Percentiles rank a stretch among this genome's conserved stretches.
Conservation (phyloP, 208 protist genomes). For the Leishmania aethiopica region DNA sequence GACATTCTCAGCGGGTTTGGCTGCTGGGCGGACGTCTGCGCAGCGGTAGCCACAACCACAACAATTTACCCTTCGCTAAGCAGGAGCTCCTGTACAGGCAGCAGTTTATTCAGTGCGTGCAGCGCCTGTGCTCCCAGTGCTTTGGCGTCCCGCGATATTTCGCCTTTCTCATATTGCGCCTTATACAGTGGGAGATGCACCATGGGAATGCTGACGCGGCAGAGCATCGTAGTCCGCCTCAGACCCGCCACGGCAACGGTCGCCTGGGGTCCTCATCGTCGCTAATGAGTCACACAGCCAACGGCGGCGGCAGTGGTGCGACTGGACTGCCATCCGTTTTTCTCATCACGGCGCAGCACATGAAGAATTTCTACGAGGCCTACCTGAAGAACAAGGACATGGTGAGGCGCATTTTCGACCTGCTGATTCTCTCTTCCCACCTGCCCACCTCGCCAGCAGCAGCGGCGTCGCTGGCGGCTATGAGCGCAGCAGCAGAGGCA, state of each 20-base stretch:
- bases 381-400: conserved; percentile 71
- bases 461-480: conserved; percentile 16
- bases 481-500: conserved; percentile 10
- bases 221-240: conserved; percentile 3
- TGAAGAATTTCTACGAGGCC: conserved; percentile 82
- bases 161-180: conserved; percentile 64
- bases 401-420: conserved; percentile 77
- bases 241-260: conserved; percentile 14
- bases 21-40: conserved; percentile 37
- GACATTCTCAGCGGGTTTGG: conserved; percentile 43
- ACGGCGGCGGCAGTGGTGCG: conserved; percentile 7
- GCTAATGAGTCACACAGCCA: conserved; percentile 26
- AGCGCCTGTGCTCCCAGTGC: conserved; percentile 78
- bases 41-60: conserved; percentile 16
- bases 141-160: conserved; percentile 89
- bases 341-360: conserved; percentile 54
- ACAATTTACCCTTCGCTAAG: conserved; percentile 40
- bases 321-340: conserved; percentile 19
- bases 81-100: conserved; percentile 67
- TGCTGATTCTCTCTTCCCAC: conserved; percentile 71
- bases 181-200: conserved; percentile 52
- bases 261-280: conserved; percentile 31
- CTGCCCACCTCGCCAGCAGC: conserved; percentile 21
- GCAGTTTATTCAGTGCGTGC: conserved; percentile 60
- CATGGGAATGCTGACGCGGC: neutral